Conservation (phyloP, 495 filamentous ascomycete genomes). For the Penicillium crystallinum region DNA sequence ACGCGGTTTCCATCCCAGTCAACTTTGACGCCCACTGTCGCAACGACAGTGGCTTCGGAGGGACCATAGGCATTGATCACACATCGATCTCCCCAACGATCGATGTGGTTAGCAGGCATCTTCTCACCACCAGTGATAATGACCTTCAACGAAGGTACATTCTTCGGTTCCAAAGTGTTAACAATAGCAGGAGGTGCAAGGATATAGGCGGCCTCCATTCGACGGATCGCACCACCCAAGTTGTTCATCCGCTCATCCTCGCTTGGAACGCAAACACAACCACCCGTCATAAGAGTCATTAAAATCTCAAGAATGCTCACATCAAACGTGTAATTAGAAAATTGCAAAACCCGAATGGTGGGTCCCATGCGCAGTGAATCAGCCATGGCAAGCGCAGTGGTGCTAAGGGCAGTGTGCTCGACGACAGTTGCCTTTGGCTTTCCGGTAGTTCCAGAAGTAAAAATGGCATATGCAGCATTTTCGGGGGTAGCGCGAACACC, state of each 20-base stretch:
- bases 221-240: slow-evolving; percentile 38
- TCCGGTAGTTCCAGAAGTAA: slow-evolving; percentile 49
- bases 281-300: slow-evolving; percentile 57
- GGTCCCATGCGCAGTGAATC: slow-evolving; percentile 42
- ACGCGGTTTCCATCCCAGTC: slow-evolving; percentile 40
- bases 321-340: slow-evolving; percentile 66
- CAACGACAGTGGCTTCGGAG: slow-evolving; percentile 47
- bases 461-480: slow-evolving; percentile 45
- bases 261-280: slow-evolving; percentile 61
- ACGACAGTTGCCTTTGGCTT: slow-evolving; percentile 47
- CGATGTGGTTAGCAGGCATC: slow-evolving; percentile 40
- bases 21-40: slow-evolving; percentile 35
- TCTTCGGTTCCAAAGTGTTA: slow-evolving; percentile 41
- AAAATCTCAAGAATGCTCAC: slow-evolving; percentile 62
- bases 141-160: slow-evolving; percentile 43
- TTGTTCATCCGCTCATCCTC: slow-evolving; percentile 49
- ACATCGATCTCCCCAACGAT: slow-evolving; percentile 37
- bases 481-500: slow-evolving; percentile 10
- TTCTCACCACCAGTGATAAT: slow-evolving; percentile 55
- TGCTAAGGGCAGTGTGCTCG: slow-evolving; percentile 37
- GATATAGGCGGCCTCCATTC: slow-evolving; percentile 38
- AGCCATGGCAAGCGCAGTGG: slow-evolving; percentile 27
- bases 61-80: slow-evolving; percentile 55
- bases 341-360: slow-evolving; percentile 57
- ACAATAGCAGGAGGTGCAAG: slow-evolving; percentile 42